These are phyloP conservation scores for Elaphomyces granulatus DNA, from an alignment of 495 filamentous ascomycete genomes.

Conservation along the genomic window DNA sequence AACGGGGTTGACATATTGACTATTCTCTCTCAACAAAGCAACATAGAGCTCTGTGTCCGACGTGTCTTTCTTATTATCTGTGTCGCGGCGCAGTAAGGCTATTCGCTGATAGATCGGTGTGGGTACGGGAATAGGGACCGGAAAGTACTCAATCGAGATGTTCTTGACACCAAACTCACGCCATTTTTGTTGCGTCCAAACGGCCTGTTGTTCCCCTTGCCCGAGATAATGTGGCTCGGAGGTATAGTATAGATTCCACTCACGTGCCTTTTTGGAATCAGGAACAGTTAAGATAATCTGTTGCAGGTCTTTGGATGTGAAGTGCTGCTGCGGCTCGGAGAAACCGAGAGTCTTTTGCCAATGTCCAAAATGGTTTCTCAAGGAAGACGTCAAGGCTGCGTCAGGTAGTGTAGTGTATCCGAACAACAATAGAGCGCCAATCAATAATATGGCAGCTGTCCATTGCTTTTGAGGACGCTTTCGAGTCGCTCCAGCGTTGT, in stretches of 20 bases:
- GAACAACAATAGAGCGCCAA: too few relatives aligned
- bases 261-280: too few relatives aligned
- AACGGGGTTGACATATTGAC: constrained; percentile 46
- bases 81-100: constrained; percentile 42
- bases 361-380: too few relatives aligned
- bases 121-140: constrained; percentile 67
- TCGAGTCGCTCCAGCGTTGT: too few relatives aligned
- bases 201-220: constrained; percentile 55
- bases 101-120: constrained; percentile 55
- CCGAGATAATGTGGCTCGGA: constrained; percentile 62
- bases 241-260: constrained; percentile 74
- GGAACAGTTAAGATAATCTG: too few relatives aligned
- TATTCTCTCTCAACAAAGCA: constrained; percentile 55
- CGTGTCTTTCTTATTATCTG: too few relatives aligned
- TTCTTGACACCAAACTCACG: constrained; percentile 56
- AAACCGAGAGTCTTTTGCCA: too few relatives aligned
- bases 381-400: too few relatives aligned
- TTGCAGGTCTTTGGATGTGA: constrained; percentile 38
- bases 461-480: too few relatives aligned
- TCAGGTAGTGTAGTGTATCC: too few relatives aligned
- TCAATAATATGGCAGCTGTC: too few relatives aligned
- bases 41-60: constrained; percentile 40
- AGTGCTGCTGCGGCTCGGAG: too few relatives aligned
- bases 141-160: constrained; percentile 33
- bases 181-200: constrained; percentile 65